Conservation (phyloP, 164 flowering plant species). For the Chloranthus sessilifolius region DNA sequence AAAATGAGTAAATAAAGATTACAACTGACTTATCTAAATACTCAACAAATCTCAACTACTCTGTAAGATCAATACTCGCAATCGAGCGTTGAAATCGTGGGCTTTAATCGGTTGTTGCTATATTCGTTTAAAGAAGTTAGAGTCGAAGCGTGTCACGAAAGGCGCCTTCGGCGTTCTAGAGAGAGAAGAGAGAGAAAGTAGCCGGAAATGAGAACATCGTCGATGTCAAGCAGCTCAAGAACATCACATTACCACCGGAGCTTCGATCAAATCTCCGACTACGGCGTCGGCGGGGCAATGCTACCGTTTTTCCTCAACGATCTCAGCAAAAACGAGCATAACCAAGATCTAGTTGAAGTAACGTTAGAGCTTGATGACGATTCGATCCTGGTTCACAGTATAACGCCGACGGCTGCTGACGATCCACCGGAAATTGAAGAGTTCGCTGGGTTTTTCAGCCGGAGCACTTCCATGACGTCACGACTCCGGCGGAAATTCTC, state of each 20-base stretch:
- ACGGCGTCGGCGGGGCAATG: slow-evolving; percentile 75
- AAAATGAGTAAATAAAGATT: neutral
- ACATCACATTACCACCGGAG: slow-evolving; percentile 15
- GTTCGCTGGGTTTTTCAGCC: slow-evolving; percentile 13
- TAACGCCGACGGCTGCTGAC: slow-evolving; percentile 35
- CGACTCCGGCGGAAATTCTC: slow-evolving; percentile 47
- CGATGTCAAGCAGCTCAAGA: slow-evolving; percentile 18
- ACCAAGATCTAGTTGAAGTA: slow-evolving; percentile 63
- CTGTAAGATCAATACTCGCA: neutral
- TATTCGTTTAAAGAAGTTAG: slow-evolving; percentile 7
- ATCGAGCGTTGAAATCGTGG: slow-evolving; percentile 19
- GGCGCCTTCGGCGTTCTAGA: slow-evolving; percentile 3
- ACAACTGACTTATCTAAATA: neutral
- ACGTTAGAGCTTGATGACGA: slow-evolving; percentile 68
- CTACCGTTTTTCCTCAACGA: slow-evolving; percentile 72
- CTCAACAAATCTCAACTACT: slow-evolving; percentile 21
- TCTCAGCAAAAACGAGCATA: slow-evolving; percentile 25
- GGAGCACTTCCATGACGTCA: slow-evolving; percentile 54
- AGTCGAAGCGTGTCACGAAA: slow-evolving; percentile 12
- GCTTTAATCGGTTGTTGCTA: slow-evolving; percentile 8
- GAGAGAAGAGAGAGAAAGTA: neutral
- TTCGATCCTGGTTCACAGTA: slow-evolving; percentile 47
- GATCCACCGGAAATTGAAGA: neutral
- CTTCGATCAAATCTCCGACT: slow-evolving; percentile 22
- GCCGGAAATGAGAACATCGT: slow-evolving; percentile 18